phyloP scores from a whole-genome alignment of 2,329 filamentous ascomycete genomes.

The Cytospora mali region DNA sequence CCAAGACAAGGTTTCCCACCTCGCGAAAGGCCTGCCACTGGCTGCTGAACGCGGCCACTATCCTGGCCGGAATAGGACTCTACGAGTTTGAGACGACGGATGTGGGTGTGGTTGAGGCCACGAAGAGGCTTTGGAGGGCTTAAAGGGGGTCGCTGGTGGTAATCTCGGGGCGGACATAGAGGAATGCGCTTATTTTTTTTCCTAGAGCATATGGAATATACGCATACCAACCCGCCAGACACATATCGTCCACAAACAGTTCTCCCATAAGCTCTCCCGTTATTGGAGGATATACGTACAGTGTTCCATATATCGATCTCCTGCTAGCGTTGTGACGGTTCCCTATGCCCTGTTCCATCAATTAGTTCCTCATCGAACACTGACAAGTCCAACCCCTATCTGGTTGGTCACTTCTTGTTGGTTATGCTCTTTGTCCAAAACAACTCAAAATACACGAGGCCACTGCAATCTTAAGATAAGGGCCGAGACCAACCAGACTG shows the following conservation, averaged over 20 bases:
- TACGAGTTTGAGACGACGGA: slow-evolving; percentile 99
- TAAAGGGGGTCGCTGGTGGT: slow-evolving; percentile 41
- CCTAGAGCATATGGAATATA: not conserved
- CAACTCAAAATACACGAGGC: not conserved
- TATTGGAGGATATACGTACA: not conserved
- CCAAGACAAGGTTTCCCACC: slow-evolving; percentile 68
- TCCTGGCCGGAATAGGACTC: slow-evolving; percentile 81
- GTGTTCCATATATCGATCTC: not conserved
- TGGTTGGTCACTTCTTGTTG: not conserved
- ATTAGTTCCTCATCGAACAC: not conserved
- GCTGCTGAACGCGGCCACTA: slow-evolving; percentile 76
- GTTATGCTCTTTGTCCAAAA: not conserved
- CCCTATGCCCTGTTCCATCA: not conserved
- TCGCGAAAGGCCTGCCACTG: slow-evolving; percentile 70
- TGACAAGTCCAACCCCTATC: not conserved
- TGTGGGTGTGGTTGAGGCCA: slow-evolving; percentile 86
- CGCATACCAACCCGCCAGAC: not conserved
- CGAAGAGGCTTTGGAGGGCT: slow-evolving; percentile 89
- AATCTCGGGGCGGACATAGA: not conserved
- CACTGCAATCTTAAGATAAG: not conserved
- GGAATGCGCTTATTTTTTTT: not conserved
- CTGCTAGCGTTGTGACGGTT: not conserved
- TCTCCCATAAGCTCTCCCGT: not conserved
- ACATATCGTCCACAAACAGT: not conserved
- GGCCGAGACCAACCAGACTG: not conserved